Base-by-base conservation (phyloP, 2,329 filamentous ascomycete genomes). In the Alternaria sp. region DNA sequence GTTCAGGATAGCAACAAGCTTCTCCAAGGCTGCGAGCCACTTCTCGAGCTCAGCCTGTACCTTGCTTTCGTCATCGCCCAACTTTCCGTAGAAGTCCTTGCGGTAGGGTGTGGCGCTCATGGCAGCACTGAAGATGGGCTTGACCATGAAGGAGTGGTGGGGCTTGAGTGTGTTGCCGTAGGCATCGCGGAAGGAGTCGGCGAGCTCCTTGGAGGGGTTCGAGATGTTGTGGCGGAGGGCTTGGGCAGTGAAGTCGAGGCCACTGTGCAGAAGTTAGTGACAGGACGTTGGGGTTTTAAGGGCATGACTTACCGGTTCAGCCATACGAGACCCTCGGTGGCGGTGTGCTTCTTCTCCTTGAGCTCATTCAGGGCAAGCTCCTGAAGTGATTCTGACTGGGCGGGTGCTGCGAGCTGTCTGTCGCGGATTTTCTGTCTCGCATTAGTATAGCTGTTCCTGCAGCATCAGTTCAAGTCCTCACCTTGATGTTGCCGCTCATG, bases 71-170 rank as follows among this genome's bases (percentile, higher is more conserved):
- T 92, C 87, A 20, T 85, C 84, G 41, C 92, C 94, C 46, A 99
- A 86, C 87, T 97, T 97, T 69, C 82, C 82, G 80, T 97, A 98
- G 79, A 99, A 98, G 82, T 95, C 92, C 80, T 92, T 93, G 72
- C 95, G 89, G 86, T 97, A 97, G 2, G 96, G 96, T 71, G 92
- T 95, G 18, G 94, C 94, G 72, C 88, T 88, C 94, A 99, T 97
- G 79, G 95, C 95, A 66, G 94, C 91, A 73, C 87, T 92, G 87
- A 98, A 98, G 78, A 97, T 87, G 65, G 93, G 93, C 87, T 97
- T 97, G 75, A 97, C 84, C 67, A 97, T 74, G 82, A 97, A 94
- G 78, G 87, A 89, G 86, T 99, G 96, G 85, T 97, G 90, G 25
- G 92, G 92, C 85, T 97, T 97, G 75, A 99, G 91, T 54, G 95